A percentile compares a stretch with the other conserved stretches of the same genome.
phyloP scores from a whole-genome alignment of 441 rosid species.

The Rhodomyrtus psidioides region DNA sequence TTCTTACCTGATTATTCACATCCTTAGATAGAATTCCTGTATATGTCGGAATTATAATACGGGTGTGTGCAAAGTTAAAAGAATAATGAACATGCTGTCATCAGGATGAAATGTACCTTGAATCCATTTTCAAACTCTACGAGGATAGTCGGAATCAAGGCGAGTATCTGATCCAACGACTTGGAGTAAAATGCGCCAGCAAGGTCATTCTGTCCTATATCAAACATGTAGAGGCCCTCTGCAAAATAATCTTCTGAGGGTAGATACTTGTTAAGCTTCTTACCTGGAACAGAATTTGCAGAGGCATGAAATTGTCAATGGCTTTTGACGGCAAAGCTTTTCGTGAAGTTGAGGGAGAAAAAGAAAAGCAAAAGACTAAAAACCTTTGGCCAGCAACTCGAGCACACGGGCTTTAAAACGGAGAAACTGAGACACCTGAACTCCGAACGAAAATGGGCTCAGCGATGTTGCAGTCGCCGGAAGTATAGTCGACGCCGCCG shows the following conservation, averaged over 20 bases:
- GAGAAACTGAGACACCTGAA: constrained; percentile 79
- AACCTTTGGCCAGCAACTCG: constrained; percentile 59
- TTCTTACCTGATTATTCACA: background rate
- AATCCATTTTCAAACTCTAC: constrained; percentile 64
- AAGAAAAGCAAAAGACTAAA: background rate
- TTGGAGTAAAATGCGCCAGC: constrained; percentile 94
- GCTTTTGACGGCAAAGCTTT: background rate
- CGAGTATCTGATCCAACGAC: constrained; percentile 69
- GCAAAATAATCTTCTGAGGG: constrained; percentile 58
- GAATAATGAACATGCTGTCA: background rate
- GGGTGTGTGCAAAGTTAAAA: background rate
- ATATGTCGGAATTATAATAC: background rate
- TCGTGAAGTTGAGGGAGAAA: background rate
- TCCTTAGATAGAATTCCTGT: background rate
- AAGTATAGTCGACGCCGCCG: constrained; percentile 74
- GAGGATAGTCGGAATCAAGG: constrained; percentile 59
- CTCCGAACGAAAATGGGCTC: constrained; percentile 74
- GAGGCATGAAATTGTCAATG: background rate
- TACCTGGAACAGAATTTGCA: constrained; percentile 32
- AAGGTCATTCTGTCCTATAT: constrained; percentile 93
- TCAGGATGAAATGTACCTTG: constrained; percentile 37
- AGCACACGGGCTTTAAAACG: constrained; percentile 65
- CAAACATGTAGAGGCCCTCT: constrained; percentile 87
- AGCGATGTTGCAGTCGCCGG: constrained; percentile 69
- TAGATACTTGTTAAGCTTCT: constrained; percentile 39